A percentile compares a stretch with the other conserved stretches of the same genome.
phyloP scores from a whole-genome alignment of 495 filamentous ascomycete species.

The Peziza echinospora region DNA sequence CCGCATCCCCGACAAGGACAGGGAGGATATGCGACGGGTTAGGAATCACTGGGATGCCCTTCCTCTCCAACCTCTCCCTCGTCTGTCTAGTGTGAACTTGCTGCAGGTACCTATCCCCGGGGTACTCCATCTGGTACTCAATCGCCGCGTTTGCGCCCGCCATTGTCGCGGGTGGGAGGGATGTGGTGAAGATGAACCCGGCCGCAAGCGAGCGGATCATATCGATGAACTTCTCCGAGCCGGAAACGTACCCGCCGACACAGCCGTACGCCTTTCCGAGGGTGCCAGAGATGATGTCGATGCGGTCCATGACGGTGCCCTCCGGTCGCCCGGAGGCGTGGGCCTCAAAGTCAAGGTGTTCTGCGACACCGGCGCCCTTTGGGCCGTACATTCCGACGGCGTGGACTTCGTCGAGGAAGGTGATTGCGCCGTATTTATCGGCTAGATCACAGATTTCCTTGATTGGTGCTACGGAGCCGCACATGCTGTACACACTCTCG shows the following conservation, averaged over 20 bases:
- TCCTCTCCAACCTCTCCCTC: constrained; percentile 50
- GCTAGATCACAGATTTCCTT: constrained; percentile 87
- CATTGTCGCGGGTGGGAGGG: constrained; percentile 89
- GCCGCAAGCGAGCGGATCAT: constrained; percentile 89
- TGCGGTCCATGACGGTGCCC: constrained; percentile 81
- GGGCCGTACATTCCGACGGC: constrained; percentile 98
- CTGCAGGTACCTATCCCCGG: constrained; percentile 70
- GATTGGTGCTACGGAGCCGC: constrained; percentile 87
- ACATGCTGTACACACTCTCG: constrained; percentile 98
- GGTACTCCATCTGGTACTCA: constrained; percentile 64
- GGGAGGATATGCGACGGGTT: constrained; percentile 95
- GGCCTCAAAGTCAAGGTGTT: constrained; percentile 87
- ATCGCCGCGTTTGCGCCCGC: constrained; percentile 81
- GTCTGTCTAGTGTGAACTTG: constrained; percentile 88
- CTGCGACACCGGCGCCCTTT: constrained; percentile 85
- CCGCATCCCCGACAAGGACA: constrained; percentile 79
- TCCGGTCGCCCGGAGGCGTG: constrained; percentile 40
- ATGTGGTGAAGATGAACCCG: constrained; percentile 97
- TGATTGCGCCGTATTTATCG: constrained; percentile 92
- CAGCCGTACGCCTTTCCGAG: constrained; percentile 95
- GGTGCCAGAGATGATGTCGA: constrained; percentile 94
- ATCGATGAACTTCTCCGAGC: constrained; percentile 70
- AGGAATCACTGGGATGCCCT: constrained; percentile 90
- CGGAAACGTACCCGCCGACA: constrained; percentile 93
- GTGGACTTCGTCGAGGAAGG: constrained; percentile 95